Conservation (phyloP, 305 asterid genomes). For the Fraxinus platypoda region DNA sequence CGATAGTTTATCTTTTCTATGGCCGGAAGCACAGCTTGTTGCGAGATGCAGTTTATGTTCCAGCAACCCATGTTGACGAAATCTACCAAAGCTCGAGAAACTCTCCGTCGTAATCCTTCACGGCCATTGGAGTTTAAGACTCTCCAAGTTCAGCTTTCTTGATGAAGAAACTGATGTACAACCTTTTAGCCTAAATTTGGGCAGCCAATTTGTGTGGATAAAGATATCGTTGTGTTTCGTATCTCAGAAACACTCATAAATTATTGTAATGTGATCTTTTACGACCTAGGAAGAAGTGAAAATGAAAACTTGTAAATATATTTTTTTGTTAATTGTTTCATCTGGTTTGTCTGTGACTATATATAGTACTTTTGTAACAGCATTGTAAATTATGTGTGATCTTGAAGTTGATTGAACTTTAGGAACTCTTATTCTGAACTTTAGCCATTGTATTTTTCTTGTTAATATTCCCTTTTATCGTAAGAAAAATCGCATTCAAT, state of each 20-base stretch:
- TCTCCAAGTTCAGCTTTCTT: background rate
- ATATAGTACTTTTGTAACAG: constrained; percentile 11
- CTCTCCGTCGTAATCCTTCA: constrained; percentile 29
- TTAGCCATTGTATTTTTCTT: background rate
- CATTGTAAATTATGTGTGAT: constrained; percentile 27
- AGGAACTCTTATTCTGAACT: background rate
- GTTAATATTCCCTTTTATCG: background rate
- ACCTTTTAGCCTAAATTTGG: constrained; percentile 14
- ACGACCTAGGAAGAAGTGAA: constrained; percentile 15
- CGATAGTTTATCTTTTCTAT: constrained; percentile 51
- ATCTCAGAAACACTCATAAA: constrained; percentile 29
- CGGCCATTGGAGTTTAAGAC: background rate
- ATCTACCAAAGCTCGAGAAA: constrained; percentile 52
- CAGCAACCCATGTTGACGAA: constrained; percentile 80
- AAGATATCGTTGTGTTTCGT: constrained; percentile 16
- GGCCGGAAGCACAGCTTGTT: constrained; percentile 77
- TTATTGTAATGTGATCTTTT: constrained; percentile 13
- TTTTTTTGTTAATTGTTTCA: background rate
- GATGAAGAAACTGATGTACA: constrained; percentile 5
- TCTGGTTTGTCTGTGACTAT: background rate
- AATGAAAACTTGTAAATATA: constrained; percentile 19
- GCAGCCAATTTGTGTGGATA: constrained; percentile 30
- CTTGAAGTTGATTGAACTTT: background rate
- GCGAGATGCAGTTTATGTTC: constrained; percentile 72
- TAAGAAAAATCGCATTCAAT: background rate